Conservation (phyloP, 352 stramenopile genomes). For the Phytophthora vignae region DNA sequence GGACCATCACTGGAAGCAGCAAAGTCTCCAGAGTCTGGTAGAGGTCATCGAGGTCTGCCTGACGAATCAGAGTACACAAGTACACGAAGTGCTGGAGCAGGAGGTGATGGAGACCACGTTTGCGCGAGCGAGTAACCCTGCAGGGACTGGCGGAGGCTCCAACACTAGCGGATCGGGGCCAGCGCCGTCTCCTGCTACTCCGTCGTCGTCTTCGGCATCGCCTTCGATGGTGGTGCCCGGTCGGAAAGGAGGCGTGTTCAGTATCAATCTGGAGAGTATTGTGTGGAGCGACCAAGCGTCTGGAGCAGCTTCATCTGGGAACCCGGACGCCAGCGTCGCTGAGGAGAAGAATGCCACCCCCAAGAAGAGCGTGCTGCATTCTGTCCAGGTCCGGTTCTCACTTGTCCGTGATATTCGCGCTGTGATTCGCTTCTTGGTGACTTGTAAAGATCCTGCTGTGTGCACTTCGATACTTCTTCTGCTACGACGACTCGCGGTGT, state of each 20-base stretch:
- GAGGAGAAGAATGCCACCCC: conserved; percentile 32
- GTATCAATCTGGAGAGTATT: conserved; percentile 81
- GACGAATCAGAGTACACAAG: conserved; percentile 77
- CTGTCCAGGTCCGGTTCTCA: conserved; percentile 76
- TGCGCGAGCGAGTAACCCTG: conserved; percentile 42
- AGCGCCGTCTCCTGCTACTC: conserved; percentile 22
- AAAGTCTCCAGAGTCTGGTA: conserved; percentile 80
- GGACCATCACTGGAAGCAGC: conserved; percentile 74
- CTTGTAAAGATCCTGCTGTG: conserved; percentile 60
- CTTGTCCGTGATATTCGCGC: conserved; percentile 73
- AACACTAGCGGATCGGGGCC: conserved; percentile 21
- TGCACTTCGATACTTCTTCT: conserved; percentile 62
- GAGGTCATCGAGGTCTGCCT: conserved; percentile 82
- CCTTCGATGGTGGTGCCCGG: conserved; percentile 32
- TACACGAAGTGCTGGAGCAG: conserved; percentile 73
- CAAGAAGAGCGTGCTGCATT: conserved; percentile 45
- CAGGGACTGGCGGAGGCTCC: conserved; percentile 17
- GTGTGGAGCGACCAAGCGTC: conserved; percentile 79
- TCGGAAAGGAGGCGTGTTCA: conserved; percentile 73
- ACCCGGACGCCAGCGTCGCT: conserved; percentile 18
- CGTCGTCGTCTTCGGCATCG: conserved; percentile 28
- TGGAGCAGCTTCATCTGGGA: conserved; percentile 14
- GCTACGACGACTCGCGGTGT: conserved; percentile 65
- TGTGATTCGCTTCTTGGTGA: conserved; percentile 70
- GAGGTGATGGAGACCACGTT: conserved; percentile 80